Conservation (phyloP, 441 rosid genomes). For the Corymbia citriodora region DNA sequence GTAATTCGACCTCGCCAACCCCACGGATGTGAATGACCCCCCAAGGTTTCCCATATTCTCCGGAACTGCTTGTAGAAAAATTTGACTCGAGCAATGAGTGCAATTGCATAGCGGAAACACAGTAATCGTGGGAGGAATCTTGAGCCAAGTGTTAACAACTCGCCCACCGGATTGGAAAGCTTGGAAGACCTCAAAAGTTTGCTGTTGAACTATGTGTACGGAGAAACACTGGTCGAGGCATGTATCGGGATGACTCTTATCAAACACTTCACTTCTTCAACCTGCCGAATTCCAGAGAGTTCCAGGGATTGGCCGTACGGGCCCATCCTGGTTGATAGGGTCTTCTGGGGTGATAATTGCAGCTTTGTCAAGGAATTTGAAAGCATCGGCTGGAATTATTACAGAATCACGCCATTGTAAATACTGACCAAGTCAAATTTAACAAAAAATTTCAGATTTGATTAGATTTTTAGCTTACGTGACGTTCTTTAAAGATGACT, state of each 20-base stretch:
- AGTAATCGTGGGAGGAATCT: constrained; percentile 52
- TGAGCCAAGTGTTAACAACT: constrained; percentile 27
- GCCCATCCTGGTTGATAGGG: constrained; percentile 35
- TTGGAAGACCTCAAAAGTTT: constrained; percentile 51
- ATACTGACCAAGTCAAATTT: too few relatives aligned
- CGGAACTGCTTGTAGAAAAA: constrained; percentile 63
- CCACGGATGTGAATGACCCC: too few relatives aligned
- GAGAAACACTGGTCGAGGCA: constrained; percentile 34
- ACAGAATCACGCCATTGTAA: too few relatives aligned
- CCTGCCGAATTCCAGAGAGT: constrained; percentile 51
- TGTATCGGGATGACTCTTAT: constrained; percentile 54
- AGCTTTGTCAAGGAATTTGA: constrained; percentile 57
- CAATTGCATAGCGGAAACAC: constrained; percentile 47
- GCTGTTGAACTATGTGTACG: constrained; percentile 35
- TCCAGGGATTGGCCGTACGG: constrained; percentile 36
- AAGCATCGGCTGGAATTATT: neutral
- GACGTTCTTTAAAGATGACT: neutral
- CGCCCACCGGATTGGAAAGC: constrained; percentile 50
- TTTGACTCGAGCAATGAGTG: constrained; percentile 37
- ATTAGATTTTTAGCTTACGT: neutral
- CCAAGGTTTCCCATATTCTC: constrained; percentile 44
- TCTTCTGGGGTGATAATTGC: constrained; percentile 48
- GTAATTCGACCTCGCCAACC: constrained; percentile 43
- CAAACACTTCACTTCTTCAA: constrained; percentile 63
- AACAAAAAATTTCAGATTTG: too few relatives aligned